phyloP scores from a whole-genome alignment of 2,329 filamentous ascomycete genomes.

The Endothia cerciana region DNA sequence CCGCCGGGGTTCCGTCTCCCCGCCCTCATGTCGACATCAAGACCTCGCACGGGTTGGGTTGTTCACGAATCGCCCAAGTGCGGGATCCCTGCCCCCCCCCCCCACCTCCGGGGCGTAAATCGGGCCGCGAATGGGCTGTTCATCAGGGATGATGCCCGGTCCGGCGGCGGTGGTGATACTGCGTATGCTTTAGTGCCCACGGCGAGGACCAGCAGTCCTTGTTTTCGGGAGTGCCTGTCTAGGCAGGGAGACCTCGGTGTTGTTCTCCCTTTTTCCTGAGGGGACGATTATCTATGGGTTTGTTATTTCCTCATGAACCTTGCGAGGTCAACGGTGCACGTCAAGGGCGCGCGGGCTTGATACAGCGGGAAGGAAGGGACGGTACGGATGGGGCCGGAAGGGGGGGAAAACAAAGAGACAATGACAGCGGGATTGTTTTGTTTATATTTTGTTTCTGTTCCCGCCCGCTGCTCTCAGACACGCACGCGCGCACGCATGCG shows the following conservation, averaged over 20 bases:
- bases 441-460: neutral
- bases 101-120: too few species aligned
- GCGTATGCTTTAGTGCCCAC: neutral
- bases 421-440: neutral
- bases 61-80: too few species aligned
- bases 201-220: neutral
- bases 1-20: too few species aligned
- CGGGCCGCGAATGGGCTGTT: neutral
- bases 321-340: neutral
- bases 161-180: neutral
- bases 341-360: neutral
- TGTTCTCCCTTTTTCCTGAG: too few species aligned
- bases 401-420: neutral
- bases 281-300: too few species aligned
- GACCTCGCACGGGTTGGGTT: too few species aligned
- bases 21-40: too few species aligned
- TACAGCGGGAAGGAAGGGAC: neutral
- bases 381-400: neutral
- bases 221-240: neutral
- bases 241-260: too few species aligned
- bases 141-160: slow-evolving; percentile 17
- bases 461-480: neutral
- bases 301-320: too few species aligned
- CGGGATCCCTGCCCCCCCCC: too few species aligned
- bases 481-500: neutral